phyloP scores from a whole-genome alignment of 2,329 filamentous ascomycete genomes.

The Stagonosporopsis vannaccii region DNA sequence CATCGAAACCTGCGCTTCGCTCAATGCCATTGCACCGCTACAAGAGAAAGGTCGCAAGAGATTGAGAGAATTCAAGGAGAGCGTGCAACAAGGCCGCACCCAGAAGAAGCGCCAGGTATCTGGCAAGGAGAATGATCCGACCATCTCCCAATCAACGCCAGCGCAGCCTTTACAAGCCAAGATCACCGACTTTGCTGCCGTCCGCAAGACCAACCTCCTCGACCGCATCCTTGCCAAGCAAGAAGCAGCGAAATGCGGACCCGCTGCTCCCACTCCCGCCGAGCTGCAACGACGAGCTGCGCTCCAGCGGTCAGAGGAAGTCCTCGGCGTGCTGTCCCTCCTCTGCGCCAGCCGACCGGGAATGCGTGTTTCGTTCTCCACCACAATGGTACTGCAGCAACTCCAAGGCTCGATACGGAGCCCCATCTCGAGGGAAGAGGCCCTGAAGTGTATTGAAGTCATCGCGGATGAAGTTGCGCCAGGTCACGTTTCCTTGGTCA shows the following conservation, averaged over 20 bases:
- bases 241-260: conserved; percentile 46
- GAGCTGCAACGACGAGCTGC: conserved; percentile 56
- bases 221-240: conserved; percentile 62
- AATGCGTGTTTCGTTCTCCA: conserved; percentile 54
- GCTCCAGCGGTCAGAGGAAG: conserved; percentile 56
- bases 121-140: conserved; percentile 44
- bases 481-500: conserved; percentile 52
- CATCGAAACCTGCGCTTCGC: conserved; percentile 61
- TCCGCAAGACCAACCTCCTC: conserved; percentile 56
- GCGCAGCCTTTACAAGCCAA: conserved; percentile 40
- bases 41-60: conserved; percentile 72
- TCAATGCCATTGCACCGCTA: conserved; percentile 63
- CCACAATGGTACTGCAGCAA: conserved; percentile 52
- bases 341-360: conserved; percentile 48
- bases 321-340: conserved; percentile 53
- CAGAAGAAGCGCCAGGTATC: conserved; percentile 40
- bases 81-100: conserved; percentile 53
- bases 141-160: conserved; percentile 16
- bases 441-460: conserved; percentile 52
- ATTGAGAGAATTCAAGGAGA: conserved; percentile 72
- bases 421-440: conserved; percentile 56
- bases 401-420: conserved; percentile 56
- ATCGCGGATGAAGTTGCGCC: conserved; percentile 54
- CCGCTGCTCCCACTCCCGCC: conserved; percentile 50
- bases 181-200: conserved; percentile 48